Conservation (phyloP, 2,329 filamentous ascomycete genomes). For the Boeremia lycopersici region DNA sequence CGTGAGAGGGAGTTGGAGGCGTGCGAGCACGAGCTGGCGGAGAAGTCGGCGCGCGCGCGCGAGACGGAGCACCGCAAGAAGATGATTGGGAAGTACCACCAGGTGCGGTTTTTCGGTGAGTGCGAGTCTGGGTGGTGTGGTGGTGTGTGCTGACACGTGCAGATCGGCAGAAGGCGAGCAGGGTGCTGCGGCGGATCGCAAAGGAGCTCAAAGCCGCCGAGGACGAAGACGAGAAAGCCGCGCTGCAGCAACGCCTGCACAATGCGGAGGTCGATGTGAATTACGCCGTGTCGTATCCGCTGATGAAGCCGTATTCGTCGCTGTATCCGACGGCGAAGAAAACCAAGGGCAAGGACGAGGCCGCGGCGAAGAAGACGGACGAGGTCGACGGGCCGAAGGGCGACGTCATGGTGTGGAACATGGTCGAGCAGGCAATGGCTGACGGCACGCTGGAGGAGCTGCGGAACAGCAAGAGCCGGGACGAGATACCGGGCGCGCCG, state of each 20-base stretch:
- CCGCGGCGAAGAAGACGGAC: slow-evolving; percentile 33
- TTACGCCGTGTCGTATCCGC: slow-evolving; percentile 75
- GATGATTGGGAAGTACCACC: slow-evolving; percentile 82
- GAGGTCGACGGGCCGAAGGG: slow-evolving; percentile 52
- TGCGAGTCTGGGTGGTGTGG: neutral
- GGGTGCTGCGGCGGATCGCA: slow-evolving; percentile 68
- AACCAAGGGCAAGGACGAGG: slow-evolving; percentile 29
- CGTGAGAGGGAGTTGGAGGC: slow-evolving; percentile 74
- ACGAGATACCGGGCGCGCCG: slow-evolving; percentile 29
- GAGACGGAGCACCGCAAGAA: slow-evolving; percentile 66
- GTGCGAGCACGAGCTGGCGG: slow-evolving; percentile 66
- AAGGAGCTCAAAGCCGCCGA: slow-evolving; percentile 60
- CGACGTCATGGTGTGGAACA: slow-evolving; percentile 68
- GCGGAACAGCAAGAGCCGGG: slow-evolving; percentile 56
- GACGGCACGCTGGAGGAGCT: slow-evolving; percentile 62
- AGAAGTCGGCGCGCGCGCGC: slow-evolving; percentile 51
- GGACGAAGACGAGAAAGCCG: slow-evolving; percentile 58
- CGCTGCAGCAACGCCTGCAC: slow-evolving; percentile 65
- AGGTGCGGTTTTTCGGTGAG: slow-evolving; percentile 82
- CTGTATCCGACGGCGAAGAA: slow-evolving; percentile 53
- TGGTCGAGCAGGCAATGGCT: slow-evolving; percentile 68
- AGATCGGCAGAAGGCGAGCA: slow-evolving; percentile 76
- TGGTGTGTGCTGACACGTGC: slow-evolving; percentile 14
- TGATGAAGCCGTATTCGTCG: slow-evolving; percentile 71
- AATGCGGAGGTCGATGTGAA: slow-evolving; percentile 74